Base-by-base conservation (phyloP, 345 rosid genomes). In the Linum usitatissimum region DNA sequence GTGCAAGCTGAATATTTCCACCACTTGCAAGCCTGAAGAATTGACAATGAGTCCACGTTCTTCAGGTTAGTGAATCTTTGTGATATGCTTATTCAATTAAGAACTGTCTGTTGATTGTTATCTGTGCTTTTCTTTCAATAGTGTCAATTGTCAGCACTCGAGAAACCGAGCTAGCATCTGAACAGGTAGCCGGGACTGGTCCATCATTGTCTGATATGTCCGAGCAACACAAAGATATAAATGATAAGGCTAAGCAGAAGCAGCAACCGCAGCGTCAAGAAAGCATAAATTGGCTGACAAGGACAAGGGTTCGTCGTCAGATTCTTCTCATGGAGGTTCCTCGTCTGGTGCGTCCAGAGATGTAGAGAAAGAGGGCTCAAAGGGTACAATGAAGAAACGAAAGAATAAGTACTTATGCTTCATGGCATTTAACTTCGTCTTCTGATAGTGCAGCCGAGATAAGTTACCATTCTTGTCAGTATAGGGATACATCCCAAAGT, bases 371-470 rank as follows among this genome's bases (percentile, higher is more conserved):
- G 69, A 75, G 70, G 49, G 45, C 49, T 30, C 53, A 18, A 53
- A 19, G 14, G 45, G 75, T 36, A 68, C 67, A 63, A 67, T 6
- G 64, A 77, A 70, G 68, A 70, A 56, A 53, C 68, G 55, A 2
- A 67, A 63, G 72, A 66, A 38, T 18, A 75, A 82, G 74, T 76
- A 73, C 54, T 42, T 62, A 28, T 76, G 89, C 71, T 76, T 77
- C 67, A 55, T 77, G 68, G 79, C 83, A 18, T 76, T 76, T 57
- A 61, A 70, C 66, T 61, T 70, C 39, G 53, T 67, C 57, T 31
- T 51, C 55, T 54, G 40, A 57, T 20, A 45, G 8, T 45, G 38
- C 38, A 10, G 51, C 51, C 7, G 17, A 10, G 48, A 10, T 45
- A 6, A 40, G 48, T 40, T 23, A 23, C 28, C 28, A 23, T 23